These are phyloP conservation scores for Lentinula novae-zelandiae DNA, from an alignment of 1,284 basidiomycete species.

Conservation along the genomic window DNA sequence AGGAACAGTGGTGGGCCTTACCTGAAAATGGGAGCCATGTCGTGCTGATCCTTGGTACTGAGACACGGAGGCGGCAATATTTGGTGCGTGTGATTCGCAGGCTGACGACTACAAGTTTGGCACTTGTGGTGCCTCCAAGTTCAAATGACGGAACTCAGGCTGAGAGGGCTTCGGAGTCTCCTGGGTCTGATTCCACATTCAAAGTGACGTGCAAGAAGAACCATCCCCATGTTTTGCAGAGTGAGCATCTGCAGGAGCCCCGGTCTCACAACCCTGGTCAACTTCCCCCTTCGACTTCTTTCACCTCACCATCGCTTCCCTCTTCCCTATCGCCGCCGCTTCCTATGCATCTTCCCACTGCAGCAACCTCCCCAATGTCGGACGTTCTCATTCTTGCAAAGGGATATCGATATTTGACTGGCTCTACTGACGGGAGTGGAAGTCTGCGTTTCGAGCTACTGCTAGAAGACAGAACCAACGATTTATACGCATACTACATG, in stretches of 20 bases:
- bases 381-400: neutral
- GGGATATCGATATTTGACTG: neutral
- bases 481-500: neutral
- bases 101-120: neutral
- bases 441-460: neutral
- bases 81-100: neutral
- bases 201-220: neutral
- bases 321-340: neutral
- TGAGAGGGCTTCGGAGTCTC: neutral
- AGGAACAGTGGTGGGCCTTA: neutral
- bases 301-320: neutral
- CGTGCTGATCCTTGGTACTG: neutral
- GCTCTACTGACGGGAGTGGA: neutral
- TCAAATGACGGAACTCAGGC: neutral
- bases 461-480: neutral
- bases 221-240: no score
- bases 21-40: neutral
- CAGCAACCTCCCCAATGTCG: neutral
- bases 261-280: no score
- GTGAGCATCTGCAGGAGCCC: no score
- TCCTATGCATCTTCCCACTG: neutral
- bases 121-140: neutral
- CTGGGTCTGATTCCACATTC: neutral
- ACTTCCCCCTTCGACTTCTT: no score
- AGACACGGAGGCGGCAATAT: neutral